These are phyloP conservation scores for Phytophthora sansomeana DNA, from an alignment of 352 stramenopile species.

Conservation along the genomic window DNA sequence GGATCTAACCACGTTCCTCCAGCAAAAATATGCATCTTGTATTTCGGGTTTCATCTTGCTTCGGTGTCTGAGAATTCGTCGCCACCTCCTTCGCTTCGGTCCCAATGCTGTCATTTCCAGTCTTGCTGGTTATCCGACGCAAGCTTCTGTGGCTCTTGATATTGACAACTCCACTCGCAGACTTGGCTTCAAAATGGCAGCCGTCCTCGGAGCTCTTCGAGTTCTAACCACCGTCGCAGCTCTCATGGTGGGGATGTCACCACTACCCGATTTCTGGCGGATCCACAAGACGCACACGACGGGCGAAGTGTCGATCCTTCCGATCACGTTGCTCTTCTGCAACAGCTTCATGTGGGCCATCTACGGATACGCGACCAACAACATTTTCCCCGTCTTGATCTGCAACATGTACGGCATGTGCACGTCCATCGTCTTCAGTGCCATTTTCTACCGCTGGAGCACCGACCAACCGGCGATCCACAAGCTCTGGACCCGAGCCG, in stretches of 20 bases:
- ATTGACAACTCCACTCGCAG: background rate
- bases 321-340: constrained; percentile 40
- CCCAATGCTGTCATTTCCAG: constrained; percentile 22
- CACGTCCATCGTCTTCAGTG: constrained; percentile 37
- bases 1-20: too few relatives aligned
- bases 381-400: constrained; percentile 42
- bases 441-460: constrained; percentile 42
- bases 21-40: too few relatives aligned
- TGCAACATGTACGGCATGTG: constrained; percentile 38
- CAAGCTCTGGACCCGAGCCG: constrained; percentile 31
- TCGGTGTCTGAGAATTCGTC: constrained; percentile 18
- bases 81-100: background rate
- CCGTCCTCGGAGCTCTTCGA: constrained; percentile 26
- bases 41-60: constrained; percentile 6
- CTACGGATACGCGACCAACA: constrained; percentile 47
- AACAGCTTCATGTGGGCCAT: constrained; percentile 52
- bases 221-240: constrained; percentile 40
- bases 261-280: constrained; percentile 42
- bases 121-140: constrained; percentile 18
- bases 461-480: constrained; percentile 27
- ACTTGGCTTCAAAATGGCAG: constrained; percentile 9
- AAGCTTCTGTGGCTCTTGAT: too few relatives aligned
- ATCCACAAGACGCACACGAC: constrained; percentile 41
- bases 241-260: constrained; percentile 42
- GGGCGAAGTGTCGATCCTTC: constrained; percentile 41